phyloP scores from a whole-genome alignment of 108 stramenopile species.

The Seminavis robusta region DNA sequence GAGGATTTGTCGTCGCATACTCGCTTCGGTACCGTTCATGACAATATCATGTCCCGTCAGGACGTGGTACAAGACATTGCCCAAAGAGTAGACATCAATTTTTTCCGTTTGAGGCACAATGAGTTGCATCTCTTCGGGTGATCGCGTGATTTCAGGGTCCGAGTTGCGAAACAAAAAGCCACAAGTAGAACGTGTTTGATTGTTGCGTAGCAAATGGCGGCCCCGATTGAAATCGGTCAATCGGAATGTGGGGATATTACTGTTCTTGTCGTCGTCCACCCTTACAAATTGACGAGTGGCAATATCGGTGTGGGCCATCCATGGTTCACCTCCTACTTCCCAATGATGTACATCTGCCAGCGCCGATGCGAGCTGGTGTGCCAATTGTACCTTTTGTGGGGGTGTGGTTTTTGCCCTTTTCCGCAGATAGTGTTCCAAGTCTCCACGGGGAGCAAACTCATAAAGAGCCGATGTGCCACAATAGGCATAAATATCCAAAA shows the following conservation, averaged over 20 bases:
- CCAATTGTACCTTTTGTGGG: conserved; percentile 12
- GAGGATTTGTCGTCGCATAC: conserved; percentile 18
- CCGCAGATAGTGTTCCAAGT: too few relatives aligned
- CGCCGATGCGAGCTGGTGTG: conserved; percentile 29
- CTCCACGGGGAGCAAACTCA: conserved; percentile 48
- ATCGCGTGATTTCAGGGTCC: conserved; percentile 54
- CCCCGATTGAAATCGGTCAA: conserved; percentile 78
- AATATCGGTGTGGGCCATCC: conserved; percentile 62
- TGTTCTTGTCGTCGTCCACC: conserved; percentile 14
- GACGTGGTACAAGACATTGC: conserved; percentile 61
- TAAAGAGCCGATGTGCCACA: conserved; percentile 49
- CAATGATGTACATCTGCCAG: conserved; percentile 33
- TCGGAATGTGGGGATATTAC: too few relatives aligned
- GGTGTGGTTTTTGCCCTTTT: too few relatives aligned
- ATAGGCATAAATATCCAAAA: conserved; percentile 62
- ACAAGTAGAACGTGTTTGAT: conserved; percentile 36
- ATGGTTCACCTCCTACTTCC: conserved; percentile 24
- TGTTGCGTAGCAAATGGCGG: conserved; percentile 43
- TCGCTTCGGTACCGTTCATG: conserved; percentile 14
- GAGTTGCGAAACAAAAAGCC: conserved; percentile 46
- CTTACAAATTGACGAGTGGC: conserved; percentile 38
- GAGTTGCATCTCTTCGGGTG: conserved; percentile 66
- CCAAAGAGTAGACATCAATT: conserved; percentile 65
- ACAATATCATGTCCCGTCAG: conserved; percentile 40
- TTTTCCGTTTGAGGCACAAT: conserved; percentile 59